Base-by-base conservation (phyloP, 2,329 filamentous ascomycete species). In the Phaeosphaeriaceae sp. region DNA sequence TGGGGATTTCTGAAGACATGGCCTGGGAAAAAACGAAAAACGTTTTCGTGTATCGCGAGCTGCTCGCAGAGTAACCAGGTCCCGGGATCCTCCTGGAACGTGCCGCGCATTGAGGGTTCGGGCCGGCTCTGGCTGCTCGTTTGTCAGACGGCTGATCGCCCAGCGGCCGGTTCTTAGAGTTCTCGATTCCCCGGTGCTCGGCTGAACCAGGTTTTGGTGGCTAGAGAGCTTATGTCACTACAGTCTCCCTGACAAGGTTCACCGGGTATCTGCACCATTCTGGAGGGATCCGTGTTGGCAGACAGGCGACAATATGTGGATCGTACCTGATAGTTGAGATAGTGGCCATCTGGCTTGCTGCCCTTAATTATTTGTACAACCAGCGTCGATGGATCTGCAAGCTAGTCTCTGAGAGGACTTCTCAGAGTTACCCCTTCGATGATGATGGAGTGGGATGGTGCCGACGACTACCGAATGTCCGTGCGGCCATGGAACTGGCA, bases 81-180 rank as follows among this genome's bases (percentile, higher is more conserved):
- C 40, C 53, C 57, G 53, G 58, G 52, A 53, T 61, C 44, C 48
- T 56, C 62, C 66, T 56, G 56, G 60, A 61, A 58, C 53, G 59
- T 67, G 63, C 65, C 63, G 67, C 56, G 63, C 62, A 61, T 61
- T 66, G 66, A 67, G 68, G 65, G 49, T 33, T 67, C 67, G 71
- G 71, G 61, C 69, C 70, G 70, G 67, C 58, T 67, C 63, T 60
- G 62, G 56, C 53, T 63, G 55, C 53, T 61, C 54, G 56, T 51
- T 55, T 52, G 61, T 66, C 60, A 63, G 68, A 68, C 66, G 70
- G 69, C 65, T 72, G 69, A 72, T 72, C 70, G 66, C 68, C 70
- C 61, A 64, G 68, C 61, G 63, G 58, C 56, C 56, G 57, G 56
- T 57, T 51, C 47, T 59, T 65, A 54, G 58, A 63, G 62, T 54